These are phyloP conservation scores for Phytopythium aichiense DNA, from an alignment of 352 stramenopile species.

Conservation along the genomic window DNA sequence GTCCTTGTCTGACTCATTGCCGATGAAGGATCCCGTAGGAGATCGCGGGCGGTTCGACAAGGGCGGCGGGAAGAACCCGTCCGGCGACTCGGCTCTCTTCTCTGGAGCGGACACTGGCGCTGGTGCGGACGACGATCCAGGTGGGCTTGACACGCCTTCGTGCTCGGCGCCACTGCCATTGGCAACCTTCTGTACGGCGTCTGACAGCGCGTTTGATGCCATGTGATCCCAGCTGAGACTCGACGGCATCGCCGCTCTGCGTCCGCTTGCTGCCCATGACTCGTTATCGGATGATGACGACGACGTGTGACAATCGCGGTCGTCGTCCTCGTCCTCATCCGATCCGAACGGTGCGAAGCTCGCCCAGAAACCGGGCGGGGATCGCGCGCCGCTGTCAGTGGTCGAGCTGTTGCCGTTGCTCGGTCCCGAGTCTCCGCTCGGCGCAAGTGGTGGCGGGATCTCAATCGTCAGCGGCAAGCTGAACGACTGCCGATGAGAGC, in stretches of 20 bases:
- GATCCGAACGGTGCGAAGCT: slow-evolving; percentile 67
- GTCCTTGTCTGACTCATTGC: slow-evolving; percentile 51
- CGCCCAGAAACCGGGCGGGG: slow-evolving; percentile 74
- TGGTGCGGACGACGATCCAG: background rate
- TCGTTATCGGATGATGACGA: slow-evolving; percentile 8
- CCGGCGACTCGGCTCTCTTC: slow-evolving; percentile 1
- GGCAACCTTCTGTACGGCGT: slow-evolving; percentile 31
- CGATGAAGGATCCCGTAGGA: slow-evolving; percentile 32
- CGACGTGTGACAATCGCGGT: slow-evolving; percentile 20
- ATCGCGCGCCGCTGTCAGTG: slow-evolving; percentile 42
- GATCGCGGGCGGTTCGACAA: slow-evolving; percentile 18
- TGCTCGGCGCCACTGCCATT: slow-evolving; percentile 18
- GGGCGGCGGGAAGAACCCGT: background rate
- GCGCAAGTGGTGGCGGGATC: slow-evolving; percentile 8
- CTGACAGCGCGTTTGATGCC: slow-evolving; percentile 44
- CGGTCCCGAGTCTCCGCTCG: slow-evolving; percentile 9
- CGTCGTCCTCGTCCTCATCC: slow-evolving; percentile 51
- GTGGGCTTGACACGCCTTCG: background rate
- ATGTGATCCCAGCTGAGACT: slow-evolving; percentile 56
- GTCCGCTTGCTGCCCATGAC: background rate
- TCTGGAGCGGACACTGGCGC: background rate
- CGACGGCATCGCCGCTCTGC: background rate
- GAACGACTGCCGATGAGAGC: background rate
- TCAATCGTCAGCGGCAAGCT: slow-evolving; percentile 42
- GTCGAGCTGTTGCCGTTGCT: slow-evolving; percentile 18